phyloP scores from a whole-genome alignment of 163 green algal genomes.

The Scenedesmus sp. region DNA sequence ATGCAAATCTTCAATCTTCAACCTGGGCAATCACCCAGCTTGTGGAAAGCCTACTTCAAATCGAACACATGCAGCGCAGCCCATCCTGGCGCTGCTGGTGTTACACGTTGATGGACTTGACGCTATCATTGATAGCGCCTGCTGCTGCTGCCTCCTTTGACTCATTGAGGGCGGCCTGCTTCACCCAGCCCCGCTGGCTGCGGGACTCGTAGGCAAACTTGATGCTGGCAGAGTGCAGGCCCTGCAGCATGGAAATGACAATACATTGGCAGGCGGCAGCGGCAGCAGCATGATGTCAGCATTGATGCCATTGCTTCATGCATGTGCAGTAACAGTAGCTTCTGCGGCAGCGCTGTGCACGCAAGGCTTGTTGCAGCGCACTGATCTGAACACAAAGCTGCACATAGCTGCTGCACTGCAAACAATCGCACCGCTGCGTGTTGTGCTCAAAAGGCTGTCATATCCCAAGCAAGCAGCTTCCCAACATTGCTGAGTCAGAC shows the following conservation, averaged over 20 bases:
- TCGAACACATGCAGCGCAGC: not conserved
- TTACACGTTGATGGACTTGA: slow-evolving; percentile 18
- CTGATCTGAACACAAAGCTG: not conserved
- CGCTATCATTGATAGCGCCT: slow-evolving; percentile 22
- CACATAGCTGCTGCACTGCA: not conserved
- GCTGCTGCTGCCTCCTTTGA: not conserved
- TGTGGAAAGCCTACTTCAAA: not conserved
- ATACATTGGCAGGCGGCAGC: not conserved
- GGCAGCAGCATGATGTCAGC: not conserved
- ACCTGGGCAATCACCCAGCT: not conserved
- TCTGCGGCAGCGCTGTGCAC: too few relatives aligned
- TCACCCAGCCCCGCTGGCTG: slow-evolving; percentile 46
- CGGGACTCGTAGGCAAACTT: slow-evolving; percentile 62
- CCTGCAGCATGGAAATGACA: not conserved
- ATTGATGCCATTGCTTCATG: not conserved
- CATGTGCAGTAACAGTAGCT: not conserved
- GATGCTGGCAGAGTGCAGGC: slow-evolving; percentile 53
- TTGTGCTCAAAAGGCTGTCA: too few relatives aligned
- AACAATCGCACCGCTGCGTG: too few relatives aligned
- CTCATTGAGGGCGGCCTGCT: not conserved
- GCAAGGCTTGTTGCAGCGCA: too few relatives aligned
- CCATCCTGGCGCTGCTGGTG: not conserved
- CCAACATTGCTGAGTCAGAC: too few relatives aligned
- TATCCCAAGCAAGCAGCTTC: too few relatives aligned
- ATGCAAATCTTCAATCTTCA: not conserved